phyloP scores from a whole-genome alignment of 2,329 filamentous ascomycete species.

The Berkeleyomyces basicola region DNA sequence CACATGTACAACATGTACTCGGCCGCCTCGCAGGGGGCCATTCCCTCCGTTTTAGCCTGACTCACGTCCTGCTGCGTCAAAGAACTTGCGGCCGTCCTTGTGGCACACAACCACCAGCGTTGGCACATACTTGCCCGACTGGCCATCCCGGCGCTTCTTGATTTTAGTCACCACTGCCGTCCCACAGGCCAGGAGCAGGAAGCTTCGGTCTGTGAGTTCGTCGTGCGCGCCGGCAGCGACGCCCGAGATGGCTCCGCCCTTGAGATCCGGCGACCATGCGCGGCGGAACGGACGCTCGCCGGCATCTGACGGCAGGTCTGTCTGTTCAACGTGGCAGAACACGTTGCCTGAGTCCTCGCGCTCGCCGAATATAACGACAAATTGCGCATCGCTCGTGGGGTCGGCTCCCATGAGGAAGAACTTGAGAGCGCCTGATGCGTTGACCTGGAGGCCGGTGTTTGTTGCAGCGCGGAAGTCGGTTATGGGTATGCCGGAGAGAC shows the following conservation, averaged over 20 bases:
- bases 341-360: slow-evolving; percentile 1
- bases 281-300: slow-evolving; percentile 2
- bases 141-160: slow-evolving; percentile 9
- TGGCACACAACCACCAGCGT: slow-evolving; percentile 11
- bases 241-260: not conserved
- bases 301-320: slow-evolving; percentile 1
- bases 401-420: slow-evolving; percentile 13
- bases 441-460: not conserved
- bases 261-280: slow-evolving; percentile 8
- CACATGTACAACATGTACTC: not conserved
- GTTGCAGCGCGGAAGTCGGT: slow-evolving; percentile 5
- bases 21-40: not conserved
- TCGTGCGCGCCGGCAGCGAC: not conserved
- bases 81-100: slow-evolving; percentile 13
- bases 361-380: slow-evolving; percentile 11
- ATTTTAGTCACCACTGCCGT: slow-evolving; percentile 12
- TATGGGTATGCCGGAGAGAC: slow-evolving; percentile 6
- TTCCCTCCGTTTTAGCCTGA: not conserved
- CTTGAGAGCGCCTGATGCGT: slow-evolving; percentile 10
- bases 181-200: slow-evolving; percentile 10
- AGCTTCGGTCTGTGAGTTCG: slow-evolving; percentile 9
- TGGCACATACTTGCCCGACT: slow-evolving; percentile 4
- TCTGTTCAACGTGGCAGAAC: slow-evolving; percentile 10
- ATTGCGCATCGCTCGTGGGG: slow-evolving; percentile 8
- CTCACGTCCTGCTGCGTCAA: slow-evolving; percentile 5